Conservation (phyloP, 1,284 basidiomycete species). For the Pseudozyma pruni region DNA sequence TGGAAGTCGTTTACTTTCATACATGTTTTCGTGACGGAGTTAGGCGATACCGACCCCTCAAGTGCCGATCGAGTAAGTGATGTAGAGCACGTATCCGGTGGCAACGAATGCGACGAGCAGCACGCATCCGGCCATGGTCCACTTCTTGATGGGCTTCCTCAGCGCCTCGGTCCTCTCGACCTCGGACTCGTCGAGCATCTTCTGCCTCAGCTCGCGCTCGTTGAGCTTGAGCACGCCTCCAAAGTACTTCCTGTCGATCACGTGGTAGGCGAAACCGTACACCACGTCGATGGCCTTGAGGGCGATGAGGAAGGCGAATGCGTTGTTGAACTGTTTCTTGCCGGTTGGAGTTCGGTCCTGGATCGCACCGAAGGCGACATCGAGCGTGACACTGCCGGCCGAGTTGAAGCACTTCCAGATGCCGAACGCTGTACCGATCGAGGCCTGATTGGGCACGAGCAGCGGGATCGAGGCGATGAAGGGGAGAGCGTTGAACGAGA, state of each 20-base stretch:
- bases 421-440: constrained; percentile 70
- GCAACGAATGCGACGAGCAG: constrained; percentile 41
- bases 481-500: constrained; percentile 68
- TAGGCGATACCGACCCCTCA: not conserved
- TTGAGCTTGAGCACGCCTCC: constrained; percentile 65
- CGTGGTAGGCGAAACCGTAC: constrained; percentile 67
- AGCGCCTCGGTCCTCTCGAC: constrained; percentile 33
- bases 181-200: constrained; percentile 52
- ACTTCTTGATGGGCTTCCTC: constrained; percentile 33
- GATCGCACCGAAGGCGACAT: constrained; percentile 69
- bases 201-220: constrained; percentile 52
- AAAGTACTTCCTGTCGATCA: constrained; percentile 60
- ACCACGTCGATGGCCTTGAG: constrained; percentile 68
- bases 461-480: constrained; percentile 70
- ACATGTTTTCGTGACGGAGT: too few species aligned
- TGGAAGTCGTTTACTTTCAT: too few species aligned
- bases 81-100: constrained; percentile 49
- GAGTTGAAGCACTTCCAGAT: constrained; percentile 69
- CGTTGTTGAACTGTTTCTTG: constrained; percentile 65
- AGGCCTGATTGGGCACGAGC: constrained; percentile 67
- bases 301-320: constrained; percentile 70
- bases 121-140: constrained; percentile 33
- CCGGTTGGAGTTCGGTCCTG: constrained; percentile 68
- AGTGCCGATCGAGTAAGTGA: constrained; percentile 47
- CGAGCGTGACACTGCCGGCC: constrained; percentile 67